phyloP scores from a whole-genome alignment of 1,284 basidiomycete species.

The Exobasidium cylindrosporum region DNA sequence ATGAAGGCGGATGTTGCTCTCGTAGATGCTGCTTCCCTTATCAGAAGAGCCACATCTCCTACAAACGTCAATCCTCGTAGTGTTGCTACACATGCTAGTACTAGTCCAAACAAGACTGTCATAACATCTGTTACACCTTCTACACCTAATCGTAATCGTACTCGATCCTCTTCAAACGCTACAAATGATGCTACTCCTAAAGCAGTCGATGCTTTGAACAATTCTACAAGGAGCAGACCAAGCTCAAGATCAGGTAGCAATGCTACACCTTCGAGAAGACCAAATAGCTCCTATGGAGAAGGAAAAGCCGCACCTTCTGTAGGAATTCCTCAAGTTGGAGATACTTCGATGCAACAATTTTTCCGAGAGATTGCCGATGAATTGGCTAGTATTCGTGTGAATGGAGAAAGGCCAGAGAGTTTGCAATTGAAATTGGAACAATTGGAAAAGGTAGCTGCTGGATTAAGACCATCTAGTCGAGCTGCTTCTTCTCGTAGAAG shows the following conservation, averaged over 20 bases:
- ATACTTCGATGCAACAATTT: slow-evolving; percentile 72
- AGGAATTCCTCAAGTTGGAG: slow-evolving; percentile 62
- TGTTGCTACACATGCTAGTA: background rate
- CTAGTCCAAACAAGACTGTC: background rate
- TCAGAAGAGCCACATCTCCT: background rate
- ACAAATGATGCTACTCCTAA: slow-evolving; percentile 10
- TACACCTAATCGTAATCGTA: background rate
- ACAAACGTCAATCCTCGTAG: background rate
- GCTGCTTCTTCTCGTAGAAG: slow-evolving; percentile 11
- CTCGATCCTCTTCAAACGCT: background rate
- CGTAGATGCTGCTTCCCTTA: background rate
- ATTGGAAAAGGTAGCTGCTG: slow-evolving; percentile 29
- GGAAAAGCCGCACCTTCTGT: slow-evolving; percentile 34
- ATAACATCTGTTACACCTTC: background rate
- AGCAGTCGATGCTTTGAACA: background rate
- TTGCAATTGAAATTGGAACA: slow-evolving; percentile 56
- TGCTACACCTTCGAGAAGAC: slow-evolving; percentile 23
- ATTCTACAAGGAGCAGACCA: background rate
- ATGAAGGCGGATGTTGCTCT: background rate
- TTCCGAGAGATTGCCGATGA: slow-evolving; percentile 78
- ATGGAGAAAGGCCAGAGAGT: slow-evolving; percentile 56
- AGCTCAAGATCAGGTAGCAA: slow-evolving; percentile 2
- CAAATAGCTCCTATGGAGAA: slow-evolving; percentile 25
- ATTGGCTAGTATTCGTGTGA: slow-evolving; percentile 64
- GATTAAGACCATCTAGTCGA: slow-evolving; percentile 16